Evolutionary conservation across 805 yeast genomes (phyloP).

Genomic region (Myxozyma nipponensis): DNA sequence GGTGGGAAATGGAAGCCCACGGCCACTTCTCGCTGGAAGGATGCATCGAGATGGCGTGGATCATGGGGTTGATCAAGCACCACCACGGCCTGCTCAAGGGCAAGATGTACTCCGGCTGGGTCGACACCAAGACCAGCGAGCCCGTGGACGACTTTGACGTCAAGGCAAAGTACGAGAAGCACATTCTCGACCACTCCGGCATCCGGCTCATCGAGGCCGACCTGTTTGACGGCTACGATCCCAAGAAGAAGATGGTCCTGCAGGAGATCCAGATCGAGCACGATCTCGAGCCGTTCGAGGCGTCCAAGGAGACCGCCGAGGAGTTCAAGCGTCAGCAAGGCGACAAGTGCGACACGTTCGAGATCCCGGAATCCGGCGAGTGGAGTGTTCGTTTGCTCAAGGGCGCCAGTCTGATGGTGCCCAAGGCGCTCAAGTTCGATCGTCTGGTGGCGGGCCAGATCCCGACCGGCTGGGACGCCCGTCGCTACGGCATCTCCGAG

Average conservation of each 20-base stretch:
- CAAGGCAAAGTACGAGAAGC: constrained; percentile 84
- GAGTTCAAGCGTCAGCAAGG: constrained; percentile 94
- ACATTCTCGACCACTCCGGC: constrained; percentile 90
- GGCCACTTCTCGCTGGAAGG: constrained; percentile 98
- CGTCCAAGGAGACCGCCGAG: constrained; percentile 91
- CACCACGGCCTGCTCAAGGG: constrained; percentile 81
- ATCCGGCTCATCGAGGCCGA: constrained; percentile 96
- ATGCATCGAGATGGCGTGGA: constrained; percentile 99
- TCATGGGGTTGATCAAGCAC: constrained; percentile 95
- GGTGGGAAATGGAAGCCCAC: constrained; percentile 98
- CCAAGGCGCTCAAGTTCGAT: constrained; percentile 71
- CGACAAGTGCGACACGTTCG: constrained; percentile 87
- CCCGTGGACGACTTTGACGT: constrained; percentile 95
- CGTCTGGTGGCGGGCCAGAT: constrained; percentile 79
- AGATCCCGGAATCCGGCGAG: constrained; percentile 84
- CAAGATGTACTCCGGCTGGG: constrained; percentile 93
- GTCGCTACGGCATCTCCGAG: constrained; percentile 89
- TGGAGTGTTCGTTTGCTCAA: constrained; percentile 83
- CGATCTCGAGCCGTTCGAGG: constrained; percentile 92
- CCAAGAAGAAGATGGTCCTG: constrained; percentile 83
- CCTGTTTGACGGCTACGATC: constrained; percentile 89
- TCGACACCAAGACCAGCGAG: constrained; percentile 84
- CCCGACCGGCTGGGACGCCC: constrained; percentile 98
- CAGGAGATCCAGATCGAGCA: constrained; percentile 97
- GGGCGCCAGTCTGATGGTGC: constrained; percentile 88